Evolutionary conservation across 345 rosid species (phyloP).

Genomic region (Mallotus nudiflorus): DNA sequence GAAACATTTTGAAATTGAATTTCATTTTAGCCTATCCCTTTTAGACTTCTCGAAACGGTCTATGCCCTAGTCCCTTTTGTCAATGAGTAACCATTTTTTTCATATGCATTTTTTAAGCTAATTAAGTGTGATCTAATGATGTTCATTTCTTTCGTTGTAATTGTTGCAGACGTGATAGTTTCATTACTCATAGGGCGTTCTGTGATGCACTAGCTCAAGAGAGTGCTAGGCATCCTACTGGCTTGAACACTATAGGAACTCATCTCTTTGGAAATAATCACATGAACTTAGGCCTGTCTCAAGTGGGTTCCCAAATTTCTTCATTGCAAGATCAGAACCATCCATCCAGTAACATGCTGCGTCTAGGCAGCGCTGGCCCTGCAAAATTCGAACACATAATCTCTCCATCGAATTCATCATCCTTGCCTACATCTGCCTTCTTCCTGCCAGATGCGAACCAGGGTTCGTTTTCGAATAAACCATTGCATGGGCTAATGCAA

Average conservation of each 20-base stretch:
- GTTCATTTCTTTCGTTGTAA: background rate
- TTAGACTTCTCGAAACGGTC: background rate
- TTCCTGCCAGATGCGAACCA: slow-evolving; percentile 19
- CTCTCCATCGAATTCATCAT: slow-evolving; percentile 16
- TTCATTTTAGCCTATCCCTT: background rate
- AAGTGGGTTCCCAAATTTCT: slow-evolving; percentile 15
- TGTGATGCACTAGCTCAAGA: slow-evolving; percentile 35
- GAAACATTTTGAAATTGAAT: too few species aligned
- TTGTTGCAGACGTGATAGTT: slow-evolving; percentile 30
- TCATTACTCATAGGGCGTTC: slow-evolving; percentile 29
- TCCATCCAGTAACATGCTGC: slow-evolving; percentile 12
- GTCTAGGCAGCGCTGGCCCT: slow-evolving; percentile 2
- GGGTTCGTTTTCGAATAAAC: slow-evolving; percentile 11
- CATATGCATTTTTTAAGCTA: background rate
- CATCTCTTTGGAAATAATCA: slow-evolving; percentile 27
- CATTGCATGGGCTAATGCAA: slow-evolving; percentile 25
- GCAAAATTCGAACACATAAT: slow-evolving; percentile 25
- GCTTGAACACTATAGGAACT: slow-evolving; percentile 15
- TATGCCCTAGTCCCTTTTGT: background rate
- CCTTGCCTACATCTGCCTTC: slow-evolving; percentile 15
- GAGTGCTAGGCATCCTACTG: slow-evolving; percentile 25
- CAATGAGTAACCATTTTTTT: background rate
- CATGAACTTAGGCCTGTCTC: slow-evolving; percentile 26
- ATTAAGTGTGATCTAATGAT: background rate
- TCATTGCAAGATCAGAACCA: slow-evolving; percentile 21